A percentile compares a stretch with the other conserved stretches of the same genome.
Conservation (phyloP, 371 early-diverging fungal species). For the Mortierella sp. region DNA sequence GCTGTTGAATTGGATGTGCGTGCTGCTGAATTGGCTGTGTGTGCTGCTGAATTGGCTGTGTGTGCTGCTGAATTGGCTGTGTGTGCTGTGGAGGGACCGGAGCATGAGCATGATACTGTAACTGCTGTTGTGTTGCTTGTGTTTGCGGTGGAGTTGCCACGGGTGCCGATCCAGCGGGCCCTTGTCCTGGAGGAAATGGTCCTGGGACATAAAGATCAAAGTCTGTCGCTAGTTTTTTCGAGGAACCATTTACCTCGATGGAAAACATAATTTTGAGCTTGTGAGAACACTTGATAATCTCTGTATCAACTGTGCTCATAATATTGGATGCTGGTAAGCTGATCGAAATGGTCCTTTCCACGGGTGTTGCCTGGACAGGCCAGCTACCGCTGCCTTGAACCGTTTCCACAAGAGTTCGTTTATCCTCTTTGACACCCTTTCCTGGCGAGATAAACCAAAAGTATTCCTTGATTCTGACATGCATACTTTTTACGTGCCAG, state of each 20-base stretch:
- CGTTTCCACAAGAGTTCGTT: conserved; percentile 38
- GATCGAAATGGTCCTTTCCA: conserved; percentile 38
- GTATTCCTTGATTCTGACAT: conserved; percentile 51
- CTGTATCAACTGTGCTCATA: conserved; percentile 48
- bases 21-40: not conserved
- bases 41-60: not conserved
- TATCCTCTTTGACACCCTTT: conserved; percentile 33
- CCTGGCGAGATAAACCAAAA: conserved; percentile 53
- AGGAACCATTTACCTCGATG: conserved; percentile 39
- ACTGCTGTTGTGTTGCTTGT: conserved; percentile 11
- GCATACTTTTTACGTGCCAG: conserved; percentile 44
- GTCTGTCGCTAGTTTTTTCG: conserved; percentile 35
- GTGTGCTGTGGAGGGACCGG: not conserved
- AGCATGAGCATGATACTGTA: not conserved
- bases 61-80: not conserved
- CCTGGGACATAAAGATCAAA: conserved; percentile 51
- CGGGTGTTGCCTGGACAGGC: conserved; percentile 32
- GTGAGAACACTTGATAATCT: conserved; percentile 50
- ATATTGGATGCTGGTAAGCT: conserved; percentile 28
- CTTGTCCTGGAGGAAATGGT: conserved; percentile 56
- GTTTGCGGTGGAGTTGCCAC: not conserved
- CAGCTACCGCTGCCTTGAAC: conserved; percentile 30
- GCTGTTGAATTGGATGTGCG: no score
- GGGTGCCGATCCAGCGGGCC: conserved; percentile 12
- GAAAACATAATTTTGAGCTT: conserved; percentile 44